A percentile compares a stretch with the other conserved stretches of the same genome.
phyloP scores from a whole-genome alignment of 257 asterid species.

The Capsicum pubescens region DNA sequence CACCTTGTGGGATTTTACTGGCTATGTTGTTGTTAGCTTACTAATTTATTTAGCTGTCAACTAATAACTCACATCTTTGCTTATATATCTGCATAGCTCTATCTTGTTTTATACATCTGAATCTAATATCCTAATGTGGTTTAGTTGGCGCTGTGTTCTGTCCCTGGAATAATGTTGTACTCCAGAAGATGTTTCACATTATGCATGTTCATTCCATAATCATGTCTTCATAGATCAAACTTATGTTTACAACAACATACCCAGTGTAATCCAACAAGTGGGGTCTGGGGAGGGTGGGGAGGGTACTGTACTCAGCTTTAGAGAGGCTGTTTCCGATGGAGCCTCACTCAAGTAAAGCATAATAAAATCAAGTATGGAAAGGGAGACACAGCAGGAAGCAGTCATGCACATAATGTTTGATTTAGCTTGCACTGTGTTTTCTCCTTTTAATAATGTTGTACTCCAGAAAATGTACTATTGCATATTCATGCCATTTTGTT shows the following conservation, averaged over 20 bases:
- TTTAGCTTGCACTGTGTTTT: slow-evolving; percentile 20
- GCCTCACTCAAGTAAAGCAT: not conserved
- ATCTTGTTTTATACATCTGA: not conserved
- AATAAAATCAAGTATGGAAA: not conserved
- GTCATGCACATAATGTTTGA: slow-evolving; percentile 4
- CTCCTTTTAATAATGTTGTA: not conserved
- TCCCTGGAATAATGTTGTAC: not conserved
- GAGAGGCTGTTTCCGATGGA: too few species aligned
- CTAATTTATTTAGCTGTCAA: not conserved
- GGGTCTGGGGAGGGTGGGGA: too few species aligned
- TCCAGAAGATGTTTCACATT: slow-evolving; percentile 20
- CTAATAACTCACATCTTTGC: not conserved
- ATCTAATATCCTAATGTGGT: not conserved
- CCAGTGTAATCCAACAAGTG: too few species aligned
- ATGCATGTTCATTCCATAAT: not conserved
- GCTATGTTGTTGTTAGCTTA: too few species aligned
- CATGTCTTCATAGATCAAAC: not conserved
- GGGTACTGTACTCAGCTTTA: too few species aligned
- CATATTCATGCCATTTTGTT: not conserved
- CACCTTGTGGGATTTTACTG: too few species aligned
- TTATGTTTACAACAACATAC: too few species aligned
- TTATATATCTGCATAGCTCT: not conserved
- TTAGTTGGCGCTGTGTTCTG: not conserved
- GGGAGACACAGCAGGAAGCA: slow-evolving; percentile 11
- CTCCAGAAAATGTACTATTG: slow-evolving; percentile 3